These are phyloP conservation scores for Tagetes erecta DNA, from an alignment of 129 eudicot genomes.

Conservation along the genomic window DNA sequence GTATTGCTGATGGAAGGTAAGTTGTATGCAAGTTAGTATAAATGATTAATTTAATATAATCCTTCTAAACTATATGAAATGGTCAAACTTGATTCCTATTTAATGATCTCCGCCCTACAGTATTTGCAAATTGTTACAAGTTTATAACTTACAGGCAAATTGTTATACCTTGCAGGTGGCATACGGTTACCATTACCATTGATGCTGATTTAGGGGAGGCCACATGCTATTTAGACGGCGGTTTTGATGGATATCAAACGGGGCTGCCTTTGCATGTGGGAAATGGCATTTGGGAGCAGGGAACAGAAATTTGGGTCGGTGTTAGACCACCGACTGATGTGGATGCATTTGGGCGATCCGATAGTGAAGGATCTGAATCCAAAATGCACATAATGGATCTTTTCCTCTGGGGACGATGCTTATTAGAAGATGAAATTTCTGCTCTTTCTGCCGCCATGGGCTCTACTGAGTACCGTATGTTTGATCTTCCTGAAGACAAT, in stretches of 20 bases:
- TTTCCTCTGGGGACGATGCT: conserved; percentile 95
- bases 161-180: conserved; percentile 67
- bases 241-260: conserved; percentile 84
- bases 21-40: background rate
- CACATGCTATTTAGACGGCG: conserved; percentile 86
- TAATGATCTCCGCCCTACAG: background rate
- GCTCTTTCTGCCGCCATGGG: conserved; percentile 79
- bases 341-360: conserved; percentile 97
- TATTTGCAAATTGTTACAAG: background rate
- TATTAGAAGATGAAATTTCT: conserved; percentile 85
- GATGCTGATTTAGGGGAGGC: conserved; percentile 98
- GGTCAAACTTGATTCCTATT: background rate
- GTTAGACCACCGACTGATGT: conserved; percentile 82
- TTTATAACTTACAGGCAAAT: background rate
- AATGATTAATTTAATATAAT: background rate
- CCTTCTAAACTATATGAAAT: background rate
- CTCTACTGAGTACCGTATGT: conserved; percentile 61
- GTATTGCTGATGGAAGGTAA: conserved; percentile 99
- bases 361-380: conserved; percentile 90
- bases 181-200: conserved; percentile 77
- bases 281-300: conserved; percentile 82
- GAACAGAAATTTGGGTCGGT: conserved; percentile 96
- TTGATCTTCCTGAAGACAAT: conserved; percentile 80
- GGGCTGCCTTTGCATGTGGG: conserved; percentile 68
- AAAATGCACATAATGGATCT: conserved; percentile 97